These are phyloP conservation scores for Glycine soja DNA, from an alignment of 306 rosid species.

Conservation along the genomic window DNA sequence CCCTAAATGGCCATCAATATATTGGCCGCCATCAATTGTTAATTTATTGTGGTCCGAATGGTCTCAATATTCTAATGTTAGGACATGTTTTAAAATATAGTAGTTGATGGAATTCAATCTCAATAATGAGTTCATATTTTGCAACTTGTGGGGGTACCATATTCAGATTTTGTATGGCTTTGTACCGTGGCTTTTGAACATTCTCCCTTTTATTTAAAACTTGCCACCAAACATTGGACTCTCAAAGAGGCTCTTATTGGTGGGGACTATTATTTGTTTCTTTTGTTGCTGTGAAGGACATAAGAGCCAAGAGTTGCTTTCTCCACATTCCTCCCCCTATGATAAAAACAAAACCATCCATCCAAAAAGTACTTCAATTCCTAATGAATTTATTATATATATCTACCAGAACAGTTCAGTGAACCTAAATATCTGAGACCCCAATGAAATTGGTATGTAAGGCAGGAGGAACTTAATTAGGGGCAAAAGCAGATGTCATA, in stretches of 20 bases:
- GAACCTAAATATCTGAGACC: conserved; percentile 41
- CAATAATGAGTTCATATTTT: conserved; percentile 50
- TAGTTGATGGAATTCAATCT: conserved; percentile 54
- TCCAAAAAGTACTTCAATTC: conserved; percentile 35
- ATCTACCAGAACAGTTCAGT: conserved; percentile 11
- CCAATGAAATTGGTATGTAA: conserved; percentile 18
- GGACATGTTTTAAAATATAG: conserved; percentile 50
- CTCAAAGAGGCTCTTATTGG: conserved; percentile 48
- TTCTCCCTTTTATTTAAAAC: conserved; percentile 46
- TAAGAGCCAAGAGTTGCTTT: conserved; percentile 48
- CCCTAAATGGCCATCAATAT: conserved; percentile 45
- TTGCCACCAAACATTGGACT: conserved; percentile 50
- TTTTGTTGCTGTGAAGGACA: conserved; percentile 52
- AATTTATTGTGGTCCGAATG: background rate
- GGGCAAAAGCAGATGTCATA: conserved; percentile 24
- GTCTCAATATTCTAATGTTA: conserved; percentile 52
- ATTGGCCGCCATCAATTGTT: too few relatives aligned
- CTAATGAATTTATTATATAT: background rate
- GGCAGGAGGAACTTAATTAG: background rate
- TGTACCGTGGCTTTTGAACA: conserved; percentile 46
- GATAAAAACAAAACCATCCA: conserved; percentile 51
- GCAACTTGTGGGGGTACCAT: conserved; percentile 63
- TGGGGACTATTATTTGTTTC: conserved; percentile 57
- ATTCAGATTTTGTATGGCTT: conserved; percentile 43
- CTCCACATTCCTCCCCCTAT: conserved; percentile 53